Percentiles rank a stretch among this genome's conserved stretches.
phyloP scores from a whole-genome alignment of 2,329 filamentous ascomycete genomes.

The Trichoderma arundinaceum region DNA sequence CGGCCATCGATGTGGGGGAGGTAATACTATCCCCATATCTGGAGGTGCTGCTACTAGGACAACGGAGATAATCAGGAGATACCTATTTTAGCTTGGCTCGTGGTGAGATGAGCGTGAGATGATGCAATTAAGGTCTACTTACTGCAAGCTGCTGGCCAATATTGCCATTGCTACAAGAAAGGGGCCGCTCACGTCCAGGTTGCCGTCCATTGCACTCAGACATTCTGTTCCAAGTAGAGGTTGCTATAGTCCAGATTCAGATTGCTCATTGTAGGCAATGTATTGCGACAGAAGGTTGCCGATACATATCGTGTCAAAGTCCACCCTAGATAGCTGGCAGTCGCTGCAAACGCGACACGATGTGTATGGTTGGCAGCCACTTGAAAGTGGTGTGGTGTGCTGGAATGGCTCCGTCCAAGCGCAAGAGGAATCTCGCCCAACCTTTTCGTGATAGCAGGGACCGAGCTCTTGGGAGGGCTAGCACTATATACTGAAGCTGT shows the following conservation, averaged over 20 bases:
- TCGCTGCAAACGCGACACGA: no score
- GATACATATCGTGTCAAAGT: not conserved
- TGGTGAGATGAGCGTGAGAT: not conserved
- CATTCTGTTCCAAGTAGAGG: not conserved
- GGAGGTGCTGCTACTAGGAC: not conserved
- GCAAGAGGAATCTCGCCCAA: not conserved
- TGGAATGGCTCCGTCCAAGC: conserved; percentile 2
- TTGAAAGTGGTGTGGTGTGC: not conserved
- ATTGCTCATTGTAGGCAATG: not conserved
- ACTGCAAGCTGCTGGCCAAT: not conserved
- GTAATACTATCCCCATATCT: not conserved
- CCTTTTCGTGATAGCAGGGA: not conserved
- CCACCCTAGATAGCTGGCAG: no score
- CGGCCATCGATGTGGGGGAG: not conserved
- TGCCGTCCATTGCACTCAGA: not conserved
- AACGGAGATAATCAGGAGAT: not conserved
- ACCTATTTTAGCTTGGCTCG: not conserved
- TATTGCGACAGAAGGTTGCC: not conserved
- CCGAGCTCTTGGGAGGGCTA: not conserved
- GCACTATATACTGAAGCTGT: not conserved
- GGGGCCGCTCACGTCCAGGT: not conserved
- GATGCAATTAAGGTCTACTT: not conserved
- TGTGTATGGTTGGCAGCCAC: not conserved
- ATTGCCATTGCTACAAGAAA: not conserved
- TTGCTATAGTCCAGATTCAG: not conserved